Evolutionary conservation across 2,329 filamentous ascomycete species (phyloP), one percentile per base, ranked within the genome.

Genomic region (Phialophora tarda): DNA sequence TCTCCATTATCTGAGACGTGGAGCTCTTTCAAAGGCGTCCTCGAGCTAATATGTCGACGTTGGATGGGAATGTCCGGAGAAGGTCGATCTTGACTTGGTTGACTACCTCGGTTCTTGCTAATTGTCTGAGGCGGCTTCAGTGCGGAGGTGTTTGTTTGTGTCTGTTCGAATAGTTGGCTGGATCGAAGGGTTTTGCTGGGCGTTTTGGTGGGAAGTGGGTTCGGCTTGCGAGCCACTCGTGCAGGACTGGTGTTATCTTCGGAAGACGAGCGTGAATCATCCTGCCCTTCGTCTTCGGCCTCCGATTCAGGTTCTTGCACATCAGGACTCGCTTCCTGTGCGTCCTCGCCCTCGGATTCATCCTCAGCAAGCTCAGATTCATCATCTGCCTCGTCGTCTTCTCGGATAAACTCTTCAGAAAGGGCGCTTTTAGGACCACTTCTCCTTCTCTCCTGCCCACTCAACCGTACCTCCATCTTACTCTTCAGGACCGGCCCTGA

Each of bases 61-160:
- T 69, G 64, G 48, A 71, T 69, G 44, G 66, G 59, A 26, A 72
- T 66, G 14, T 66, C 62, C 6, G 70, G 70, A n/a, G 70, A 72
- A 4, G 69, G 70, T 55, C 61, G 62, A 48, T 71, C 67, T 38
- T 71, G 65, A 28, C 54, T 64, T 41, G 28, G 62, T 30, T 62
- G 57, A 23, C 51, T 34, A 34, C 24, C 54, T 53, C 28, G 12
- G n/a, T 51, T 61, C 23, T 3, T 53, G n/a, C 23, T 32, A 12
- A 23, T 56, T 41, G 48, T 58, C 17, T 59, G 59, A 14, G 68
- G 57, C 3, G 55, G 41, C 26, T 61, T 62, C 17, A 69, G 38
- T 21, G 67, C 69, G 2, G 70, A 72, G 10, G 69, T 72, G 48
- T 71, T 66, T 11, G 61, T 65, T 30, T 72, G 70, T 8, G 70